phyloP scores from a whole-genome alignment of 2,329 filamentous ascomycete species.

The Akanthomyces uredinophilus region DNA sequence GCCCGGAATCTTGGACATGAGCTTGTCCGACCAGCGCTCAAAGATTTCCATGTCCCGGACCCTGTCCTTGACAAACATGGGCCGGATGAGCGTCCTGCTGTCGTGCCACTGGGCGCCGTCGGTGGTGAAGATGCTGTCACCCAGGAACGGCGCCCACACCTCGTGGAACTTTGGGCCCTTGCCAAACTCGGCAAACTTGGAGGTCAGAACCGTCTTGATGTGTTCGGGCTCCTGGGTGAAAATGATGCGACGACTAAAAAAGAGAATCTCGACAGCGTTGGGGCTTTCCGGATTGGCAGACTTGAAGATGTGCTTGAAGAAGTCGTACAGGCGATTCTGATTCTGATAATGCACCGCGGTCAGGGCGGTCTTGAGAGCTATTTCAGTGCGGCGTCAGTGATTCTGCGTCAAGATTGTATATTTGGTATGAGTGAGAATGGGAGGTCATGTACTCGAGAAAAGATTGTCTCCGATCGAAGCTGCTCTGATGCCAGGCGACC shows the following conservation, averaged over 20 bases:
- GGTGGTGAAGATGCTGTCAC: constrained; percentile 51
- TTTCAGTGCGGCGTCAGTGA: not conserved
- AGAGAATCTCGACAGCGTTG: constrained; percentile 33
- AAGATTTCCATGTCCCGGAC: constrained; percentile 50
- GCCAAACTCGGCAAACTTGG: constrained; percentile 51
- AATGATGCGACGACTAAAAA: constrained; percentile 34
- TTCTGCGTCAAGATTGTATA: too few species aligned
- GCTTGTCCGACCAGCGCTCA: constrained; percentile 52
- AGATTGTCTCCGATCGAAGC: constrained; percentile 3
- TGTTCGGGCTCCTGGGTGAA: constrained; percentile 51
- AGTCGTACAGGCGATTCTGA: constrained; percentile 28
- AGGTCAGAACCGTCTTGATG: constrained; percentile 51
- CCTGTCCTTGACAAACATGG: constrained; percentile 46
- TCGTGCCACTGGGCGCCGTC: constrained; percentile 51
- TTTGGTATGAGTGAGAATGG: not conserved
- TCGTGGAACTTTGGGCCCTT: constrained; percentile 40
- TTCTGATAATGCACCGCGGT: constrained; percentile 4
- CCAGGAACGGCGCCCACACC: constrained; percentile 43
- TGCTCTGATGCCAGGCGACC: constrained; percentile 5
- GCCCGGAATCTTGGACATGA: constrained; percentile 54
- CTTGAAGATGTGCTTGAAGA: constrained; percentile 27
- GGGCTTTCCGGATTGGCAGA: constrained; percentile 27
- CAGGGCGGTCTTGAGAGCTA: not conserved
- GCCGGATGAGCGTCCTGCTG: constrained; percentile 47
- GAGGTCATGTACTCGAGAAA: not conserved